Base-by-base conservation (phyloP, 495 filamentous ascomycete genomes). In the Polyplosphaeria fusca region DNA sequence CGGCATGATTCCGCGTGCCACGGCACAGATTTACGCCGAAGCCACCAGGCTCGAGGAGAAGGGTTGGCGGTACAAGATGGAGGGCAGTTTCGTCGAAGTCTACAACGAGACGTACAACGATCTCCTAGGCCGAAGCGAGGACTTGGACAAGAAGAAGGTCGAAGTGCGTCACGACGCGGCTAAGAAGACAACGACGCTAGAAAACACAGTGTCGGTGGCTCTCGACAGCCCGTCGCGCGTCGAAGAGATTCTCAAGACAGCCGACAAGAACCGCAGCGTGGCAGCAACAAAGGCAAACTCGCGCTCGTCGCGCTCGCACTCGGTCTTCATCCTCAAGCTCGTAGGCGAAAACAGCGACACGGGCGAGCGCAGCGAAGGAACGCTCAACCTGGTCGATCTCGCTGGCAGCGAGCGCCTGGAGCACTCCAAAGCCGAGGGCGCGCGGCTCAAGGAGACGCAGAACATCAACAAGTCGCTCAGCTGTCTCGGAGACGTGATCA, bases 41-140 rank as follows among this genome's bases (percentile, higher is more conserved):
- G 87, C 93, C 22, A 84, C 82, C 56, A 73, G 82, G 35, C 75
- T 99, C 16, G 80, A 88, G 61, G 88, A 90, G 58, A 95, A 96
- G 68, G 93, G 91, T 27, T 99, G 93, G 93, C 78, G 78, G 26
- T 99, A 97, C 68, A 86, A 79, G 0, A 94, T 99, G 84, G 88
- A 91, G 67, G 93, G 94, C 4, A 87, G 86, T 56, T 99, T 97
- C 65, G 84, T 99, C n/a, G 93, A 99, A 68, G 94, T 99, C 23
- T 97, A 99, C 79, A 97, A 99, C 63, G 93, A 99, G 66, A 90
- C 90, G 57, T 77, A 97, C 58, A 90, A 96, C 71, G 93, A 99
- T 69, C 76, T 99, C 2, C 82, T 99, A 11, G 87, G 89, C 7
- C 82, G 82, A 26, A 76, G 84, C 1, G 85, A 88, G 37, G 84